phyloP scores from a whole-genome alignment of 1,284 basidiomycete genomes.

The Phellopilus nigrolimitatus region DNA sequence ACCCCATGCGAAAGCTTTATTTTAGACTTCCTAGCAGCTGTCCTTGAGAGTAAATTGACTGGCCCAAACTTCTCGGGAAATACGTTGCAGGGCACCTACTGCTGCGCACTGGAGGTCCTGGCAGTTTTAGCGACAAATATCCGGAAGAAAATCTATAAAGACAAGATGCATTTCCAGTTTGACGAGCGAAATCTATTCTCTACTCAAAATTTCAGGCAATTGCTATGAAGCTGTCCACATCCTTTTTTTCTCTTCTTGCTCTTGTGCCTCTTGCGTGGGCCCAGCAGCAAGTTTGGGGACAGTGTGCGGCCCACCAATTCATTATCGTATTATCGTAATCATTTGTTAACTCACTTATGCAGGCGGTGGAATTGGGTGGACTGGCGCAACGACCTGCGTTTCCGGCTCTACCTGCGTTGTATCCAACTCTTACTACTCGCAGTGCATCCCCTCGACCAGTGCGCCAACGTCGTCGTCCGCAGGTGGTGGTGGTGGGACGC shows the following conservation, averaged over 20 bases:
- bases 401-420: conserved; percentile 28
- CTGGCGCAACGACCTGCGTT: conserved; percentile 33
- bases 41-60: not conserved
- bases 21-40: no score
- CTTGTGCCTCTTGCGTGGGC: conserved; percentile 29
- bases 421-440: conserved; percentile 31
- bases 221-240: conserved; percentile 29
- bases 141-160: conserved; percentile 4
- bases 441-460: conserved; percentile 28
- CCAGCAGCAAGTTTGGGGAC: conserved; percentile 32
- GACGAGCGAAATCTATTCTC: not conserved
- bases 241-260: conserved; percentile 28
- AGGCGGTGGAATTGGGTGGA: conserved; percentile 35
- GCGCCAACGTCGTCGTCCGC: conserved; percentile 8
- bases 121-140: conserved; percentile 1
- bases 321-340: not conserved
- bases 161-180: not conserved
- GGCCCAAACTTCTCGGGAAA: conserved; percentile 7
- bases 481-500: not conserved
- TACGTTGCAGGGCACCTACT: conserved; percentile 2
- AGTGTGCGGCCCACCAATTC: conserved; percentile 27
- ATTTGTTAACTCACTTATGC: not conserved
- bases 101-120: not conserved
- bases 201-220: not conserved
- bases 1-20: no score